Evolutionary conservation across 2,329 filamentous ascomycete species (phyloP), one percentile per base, ranked within the genome.

Genomic region (Ambrosiella xylebori): DNA sequence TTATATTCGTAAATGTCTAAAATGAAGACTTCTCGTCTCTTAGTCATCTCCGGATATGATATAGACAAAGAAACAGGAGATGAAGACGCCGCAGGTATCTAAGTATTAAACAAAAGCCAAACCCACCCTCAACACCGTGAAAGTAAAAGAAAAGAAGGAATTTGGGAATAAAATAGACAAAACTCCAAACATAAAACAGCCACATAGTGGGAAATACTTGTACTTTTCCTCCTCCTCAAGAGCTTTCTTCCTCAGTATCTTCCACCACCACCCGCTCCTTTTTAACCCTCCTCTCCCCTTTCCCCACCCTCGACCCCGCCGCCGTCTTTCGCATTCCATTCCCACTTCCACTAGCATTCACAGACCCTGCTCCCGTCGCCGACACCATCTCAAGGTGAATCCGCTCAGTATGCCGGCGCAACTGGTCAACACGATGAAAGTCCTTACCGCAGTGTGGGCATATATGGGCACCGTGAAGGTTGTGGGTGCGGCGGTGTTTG

Each of bases 401-500:
- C 8, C 59, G 49, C 49, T 61, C 59, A 45, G 35, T 40, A 54
- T 84, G 80, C 38, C 80, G 74, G 17, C 78, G 74, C 36, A 83
- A 70, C 65, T 84, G 80, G 65, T 84, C 80, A 13, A 76, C 69
- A 8, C 81, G 71, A 65, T 79, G 74, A 54, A 84, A 84, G 57
- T 76, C 71, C 62, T 77, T 79, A 12, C 70, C 70, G 61, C 81
- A 84, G 45, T 74, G 69, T 2, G 71, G 66, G 50, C 80, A 84
- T 27, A 70, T 68, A 64, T 76, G 75, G 40, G 72, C 71, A 5
- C 76, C 76, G 58, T 74, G 74, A 39, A 73, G 69, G 12, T 76
- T 75, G 63, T 84, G 81, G 7, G 75, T 84, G 62, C 80, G 78
- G 54, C 77, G 75, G 64, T 85, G 81, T 63, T 84, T 85, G 55